Evolutionary conservation across 139 green algal genomes (phyloP), one percentile per base, ranked within the genome.

Genomic region (Chlamydomonas sp.): DNA sequence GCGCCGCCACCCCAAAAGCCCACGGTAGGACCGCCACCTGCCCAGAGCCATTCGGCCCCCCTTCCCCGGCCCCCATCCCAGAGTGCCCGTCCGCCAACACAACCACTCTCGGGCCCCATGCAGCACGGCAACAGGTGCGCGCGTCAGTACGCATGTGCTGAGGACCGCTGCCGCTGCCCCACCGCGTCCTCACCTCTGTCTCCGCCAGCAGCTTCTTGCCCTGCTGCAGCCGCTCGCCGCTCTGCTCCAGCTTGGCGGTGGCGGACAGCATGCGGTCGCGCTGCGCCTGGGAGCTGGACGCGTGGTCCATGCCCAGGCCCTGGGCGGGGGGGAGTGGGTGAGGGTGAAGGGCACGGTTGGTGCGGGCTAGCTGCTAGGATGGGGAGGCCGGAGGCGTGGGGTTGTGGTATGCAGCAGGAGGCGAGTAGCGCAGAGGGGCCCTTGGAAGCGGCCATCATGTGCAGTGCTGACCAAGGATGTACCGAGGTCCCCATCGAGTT

Each of bases 141-240:
- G 31, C 31, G 31, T 49, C 31, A 49, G 31, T 49, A 49, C 31
- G 31, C 31, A 49, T 49, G 31, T 49, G 31, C 31, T 49, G 31
- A 49, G 31, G 31, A 49, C 76, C 76, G 7, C 77, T 6, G 61
- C 17, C 60, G 20, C 61, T 4, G 49, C 77, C 61, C 5, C 59
- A 18, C 78, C 78, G 6, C 60, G 8, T 16, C 5, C 89, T 59
- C 92, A 98, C 96, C 93, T 98, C 96, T 18, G 96, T 97, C 89
- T 98, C 93, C 64, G 92, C 79, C 80, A 99, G 91, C 90, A 97
- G 93, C 90, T 97, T 91, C 82, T 96, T 93, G 71, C 96, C 96
- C 74, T 96, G 87, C 71, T 94, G 80, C 69, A 99, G 95, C 79
- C 94, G 88, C 62, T 98, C 93, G 20, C 85, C 90, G 4, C 94